A percentile compares a stretch with the other conserved stretches of the same genome.
These are phyloP conservation scores for Spiraea crenata DNA, from an alignment of 331 rosid species.

Conservation along the genomic window DNA sequence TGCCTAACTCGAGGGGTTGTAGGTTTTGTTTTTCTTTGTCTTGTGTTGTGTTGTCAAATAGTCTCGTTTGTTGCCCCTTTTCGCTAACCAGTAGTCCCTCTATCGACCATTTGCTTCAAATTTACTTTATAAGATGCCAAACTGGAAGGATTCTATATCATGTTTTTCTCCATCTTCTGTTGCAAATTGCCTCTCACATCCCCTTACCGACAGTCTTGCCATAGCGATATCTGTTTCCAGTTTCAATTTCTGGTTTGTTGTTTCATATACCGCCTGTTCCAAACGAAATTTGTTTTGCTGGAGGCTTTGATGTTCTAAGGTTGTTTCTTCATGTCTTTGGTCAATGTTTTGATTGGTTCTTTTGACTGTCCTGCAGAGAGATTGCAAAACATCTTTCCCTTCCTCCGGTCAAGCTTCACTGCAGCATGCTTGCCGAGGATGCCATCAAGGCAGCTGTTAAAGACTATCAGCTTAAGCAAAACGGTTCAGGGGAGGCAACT, in stretches of 20 bases:
- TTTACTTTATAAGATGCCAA: too few species aligned
- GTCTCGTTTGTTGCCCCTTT: background rate
- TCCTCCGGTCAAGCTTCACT: slow-evolving; percentile 89
- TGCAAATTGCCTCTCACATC: too few species aligned
- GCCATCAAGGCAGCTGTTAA: slow-evolving; percentile 93
- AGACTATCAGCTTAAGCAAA: slow-evolving; percentile 71
- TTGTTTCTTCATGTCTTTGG: background rate
- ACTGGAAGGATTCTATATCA: too few species aligned
- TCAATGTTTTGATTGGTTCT: slow-evolving; percentile 8
- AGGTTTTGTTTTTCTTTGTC: background rate
- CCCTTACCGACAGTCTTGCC: background rate
- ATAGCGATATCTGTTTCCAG: background rate
- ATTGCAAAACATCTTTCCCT: slow-evolving; percentile 95
- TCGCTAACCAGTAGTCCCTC: background rate
- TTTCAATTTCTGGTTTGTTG: background rate
- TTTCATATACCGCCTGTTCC: background rate
- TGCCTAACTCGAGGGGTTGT: background rate
- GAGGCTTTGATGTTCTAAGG: background rate
- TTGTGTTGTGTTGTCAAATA: background rate
- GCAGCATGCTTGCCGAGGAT: slow-evolving; percentile 98
- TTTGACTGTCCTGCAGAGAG: slow-evolving; percentile 52
- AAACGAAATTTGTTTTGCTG: background rate
- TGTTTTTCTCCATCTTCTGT: too few species aligned
- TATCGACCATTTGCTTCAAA: too few species aligned
- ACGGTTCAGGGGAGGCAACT: slow-evolving; percentile 31